Conservation (phyloP, 169 alveolate genomes). For the Cryptosporidium tyzzeri region DNA sequence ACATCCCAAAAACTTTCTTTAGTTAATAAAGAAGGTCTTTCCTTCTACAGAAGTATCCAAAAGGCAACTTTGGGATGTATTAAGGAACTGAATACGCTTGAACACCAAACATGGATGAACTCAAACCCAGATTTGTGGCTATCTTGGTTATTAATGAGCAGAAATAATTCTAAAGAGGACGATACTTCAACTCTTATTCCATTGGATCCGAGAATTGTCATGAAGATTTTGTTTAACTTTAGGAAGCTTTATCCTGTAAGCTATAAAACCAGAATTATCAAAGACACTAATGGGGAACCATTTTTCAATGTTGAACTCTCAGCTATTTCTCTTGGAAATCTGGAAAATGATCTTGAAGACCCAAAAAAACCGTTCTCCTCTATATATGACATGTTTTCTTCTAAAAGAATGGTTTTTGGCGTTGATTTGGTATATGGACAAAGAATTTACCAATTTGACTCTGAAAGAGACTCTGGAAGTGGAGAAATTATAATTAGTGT, state of each 20-base stretch:
- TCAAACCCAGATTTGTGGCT: conserved; percentile 47
- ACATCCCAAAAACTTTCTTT: conserved; percentile 8
- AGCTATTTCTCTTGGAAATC: conserved; percentile 36
- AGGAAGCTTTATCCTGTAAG: conserved; percentile 44
- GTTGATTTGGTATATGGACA: conserved; percentile 38
- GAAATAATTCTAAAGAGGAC: not conserved
- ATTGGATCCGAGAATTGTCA: conserved; percentile 37
- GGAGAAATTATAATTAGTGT: conserved; percentile 45
- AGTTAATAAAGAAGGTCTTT: conserved; percentile 20
- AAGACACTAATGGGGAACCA: conserved; percentile 17
- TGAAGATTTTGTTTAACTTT: conserved; percentile 19
- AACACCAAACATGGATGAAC: conserved; percentile 55
- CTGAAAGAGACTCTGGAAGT: conserved; percentile 15
- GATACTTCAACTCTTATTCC: conserved; percentile 19
- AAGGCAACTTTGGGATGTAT: conserved; percentile 5
- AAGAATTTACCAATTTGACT: conserved; percentile 2
- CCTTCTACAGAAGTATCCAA: conserved; percentile 13
- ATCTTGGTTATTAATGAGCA: conserved; percentile 26
- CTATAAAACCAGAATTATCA: conserved; percentile 17
- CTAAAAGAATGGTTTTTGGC: conserved; percentile 2
- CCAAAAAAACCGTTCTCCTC: not conserved
- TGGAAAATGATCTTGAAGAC: not conserved
- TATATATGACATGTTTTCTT: conserved; percentile 52
- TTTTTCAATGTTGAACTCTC: conserved; percentile 30
- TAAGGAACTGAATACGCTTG: not conserved